These are phyloP conservation scores for Thelonectria blattea DNA, from an alignment of 2,329 filamentous ascomycete genomes.

Conservation along the genomic window DNA sequence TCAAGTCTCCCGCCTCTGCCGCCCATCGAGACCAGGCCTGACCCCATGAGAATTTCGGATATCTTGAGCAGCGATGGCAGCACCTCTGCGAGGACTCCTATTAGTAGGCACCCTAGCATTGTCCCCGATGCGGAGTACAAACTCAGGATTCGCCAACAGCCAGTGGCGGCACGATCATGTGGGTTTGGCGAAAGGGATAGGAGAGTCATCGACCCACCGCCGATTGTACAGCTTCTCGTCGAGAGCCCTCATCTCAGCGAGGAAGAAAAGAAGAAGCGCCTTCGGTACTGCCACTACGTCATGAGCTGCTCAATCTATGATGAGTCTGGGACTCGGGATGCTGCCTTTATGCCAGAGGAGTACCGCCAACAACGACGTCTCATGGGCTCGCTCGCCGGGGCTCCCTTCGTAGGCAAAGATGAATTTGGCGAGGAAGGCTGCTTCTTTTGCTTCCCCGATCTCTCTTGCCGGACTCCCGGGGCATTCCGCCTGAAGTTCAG, in stretches of 20 bases:
- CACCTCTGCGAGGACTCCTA: not conserved
- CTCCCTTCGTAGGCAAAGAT: conserved; percentile 77
- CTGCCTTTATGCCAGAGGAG: conserved; percentile 74
- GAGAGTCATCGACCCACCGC: conserved; percentile 82
- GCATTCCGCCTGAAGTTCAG: conserved; percentile 77
- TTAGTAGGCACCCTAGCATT: conserved; percentile 1
- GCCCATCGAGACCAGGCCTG: conserved; percentile 26
- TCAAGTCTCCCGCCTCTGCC: conserved; percentile 21
- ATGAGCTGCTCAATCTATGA: conserved; percentile 81
- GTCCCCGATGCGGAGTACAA: conserved; percentile 37
- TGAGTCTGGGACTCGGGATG: conserved; percentile 69
- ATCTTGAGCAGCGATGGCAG: conserved; percentile 22
- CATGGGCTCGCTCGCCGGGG: conserved; percentile 81
- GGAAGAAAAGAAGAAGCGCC: conserved; percentile 57
- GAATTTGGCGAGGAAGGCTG: conserved; percentile 76
- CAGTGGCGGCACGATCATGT: conserved; percentile 77
- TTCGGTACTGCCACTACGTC: conserved; percentile 70
- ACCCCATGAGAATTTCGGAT: conserved; percentile 35
- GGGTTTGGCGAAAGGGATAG: conserved; percentile 84
- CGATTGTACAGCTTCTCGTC: conserved; percentile 77
- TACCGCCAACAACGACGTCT: conserved; percentile 74
- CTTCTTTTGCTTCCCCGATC: conserved; percentile 86
- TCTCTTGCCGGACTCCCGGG: conserved; percentile 80
- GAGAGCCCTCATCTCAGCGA: conserved; percentile 60
- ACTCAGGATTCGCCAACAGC: conserved; percentile 72